Evolutionary conservation across 2,329 filamentous ascomycete genomes (phyloP).

Genomic region (Iodosphaeria phyllophila): DNA sequence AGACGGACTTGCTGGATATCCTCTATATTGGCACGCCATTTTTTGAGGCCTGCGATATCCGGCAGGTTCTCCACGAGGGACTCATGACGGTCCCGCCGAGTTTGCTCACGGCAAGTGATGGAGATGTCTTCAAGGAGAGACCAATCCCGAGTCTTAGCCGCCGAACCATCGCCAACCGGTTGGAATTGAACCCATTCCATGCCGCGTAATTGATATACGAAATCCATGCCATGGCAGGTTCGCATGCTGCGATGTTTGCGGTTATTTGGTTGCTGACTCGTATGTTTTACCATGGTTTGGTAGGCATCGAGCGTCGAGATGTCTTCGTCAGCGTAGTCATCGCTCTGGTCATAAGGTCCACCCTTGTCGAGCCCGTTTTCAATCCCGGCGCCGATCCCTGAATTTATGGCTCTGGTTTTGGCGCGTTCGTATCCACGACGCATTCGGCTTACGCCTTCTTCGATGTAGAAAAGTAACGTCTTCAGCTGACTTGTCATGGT

Average conservation of each 20-base stretch:
- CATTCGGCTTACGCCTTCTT: background rate
- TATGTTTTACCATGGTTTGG: slow-evolving; percentile 8
- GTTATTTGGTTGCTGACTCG: slow-evolving; percentile 19
- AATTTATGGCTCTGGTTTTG: background rate
- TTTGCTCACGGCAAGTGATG: no score
- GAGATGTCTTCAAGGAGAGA: no score
- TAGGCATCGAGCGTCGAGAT: slow-evolving; percentile 4
- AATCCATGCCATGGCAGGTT: slow-evolving; percentile 21
- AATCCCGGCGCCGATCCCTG: background rate
- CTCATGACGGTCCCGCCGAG: no score
- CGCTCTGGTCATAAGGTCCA: slow-evolving; percentile 4
- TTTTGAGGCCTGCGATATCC: no score
- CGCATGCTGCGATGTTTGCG: slow-evolving; percentile 18
- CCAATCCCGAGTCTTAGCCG: background rate
- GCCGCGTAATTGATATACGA: background rate
- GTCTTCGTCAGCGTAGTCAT: slow-evolving; percentile 6
- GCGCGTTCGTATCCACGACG: slow-evolving; percentile 14
- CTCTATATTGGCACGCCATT: no score
- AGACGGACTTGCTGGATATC: no score
- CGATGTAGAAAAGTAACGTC: slow-evolving; percentile 17
- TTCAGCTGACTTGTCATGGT: slow-evolving; percentile 18
- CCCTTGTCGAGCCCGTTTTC: slow-evolving; percentile 2
- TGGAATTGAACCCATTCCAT: background rate
- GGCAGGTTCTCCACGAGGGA: no score
- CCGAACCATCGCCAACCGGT: background rate